phyloP scores from a whole-genome alignment of 441 rosid species.

The Gossypium aridum region DNA sequence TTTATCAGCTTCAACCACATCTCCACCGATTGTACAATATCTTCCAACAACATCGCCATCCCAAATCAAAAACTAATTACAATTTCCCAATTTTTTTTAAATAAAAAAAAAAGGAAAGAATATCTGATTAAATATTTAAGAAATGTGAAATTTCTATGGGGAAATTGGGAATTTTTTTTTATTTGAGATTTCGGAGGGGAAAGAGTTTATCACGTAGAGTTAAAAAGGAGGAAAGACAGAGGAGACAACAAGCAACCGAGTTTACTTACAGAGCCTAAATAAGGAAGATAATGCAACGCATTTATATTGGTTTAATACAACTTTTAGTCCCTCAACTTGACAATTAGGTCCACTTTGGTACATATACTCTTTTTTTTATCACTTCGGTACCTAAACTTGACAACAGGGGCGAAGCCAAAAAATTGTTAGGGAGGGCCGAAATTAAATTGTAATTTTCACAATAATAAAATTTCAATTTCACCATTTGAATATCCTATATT shows the following conservation, averaged over 20 bases:
- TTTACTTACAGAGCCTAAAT: not conserved
- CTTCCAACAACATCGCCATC: conserved; percentile 67
- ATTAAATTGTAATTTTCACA: too few species aligned
- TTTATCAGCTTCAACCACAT: conserved; percentile 49
- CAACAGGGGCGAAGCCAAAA: too few species aligned
- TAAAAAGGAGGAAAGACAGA: not conserved
- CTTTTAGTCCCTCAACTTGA: too few species aligned
- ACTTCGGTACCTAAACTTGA: too few species aligned
- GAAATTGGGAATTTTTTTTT: not conserved
- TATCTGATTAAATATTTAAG: not conserved
- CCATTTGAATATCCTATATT: too few species aligned
- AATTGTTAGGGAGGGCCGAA: too few species aligned
- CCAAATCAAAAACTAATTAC: conserved; percentile 1
- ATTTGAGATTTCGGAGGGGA: not conserved
- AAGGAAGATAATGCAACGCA: not conserved
- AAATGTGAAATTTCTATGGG: not conserved
- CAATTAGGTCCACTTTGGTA: too few species aligned
- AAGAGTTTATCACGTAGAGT: not conserved
- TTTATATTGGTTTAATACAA: too few species aligned
- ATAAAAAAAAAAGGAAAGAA: not conserved
- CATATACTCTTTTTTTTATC: too few species aligned
- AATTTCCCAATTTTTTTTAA: not conserved
- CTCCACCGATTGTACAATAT: conserved; percentile 66
- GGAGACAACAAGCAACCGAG: conserved; percentile 2
- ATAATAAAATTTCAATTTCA: too few species aligned